Evolutionary conservation across 2,329 filamentous ascomycete species (phyloP).

Genomic region (Parafenestella ontariensis): DNA sequence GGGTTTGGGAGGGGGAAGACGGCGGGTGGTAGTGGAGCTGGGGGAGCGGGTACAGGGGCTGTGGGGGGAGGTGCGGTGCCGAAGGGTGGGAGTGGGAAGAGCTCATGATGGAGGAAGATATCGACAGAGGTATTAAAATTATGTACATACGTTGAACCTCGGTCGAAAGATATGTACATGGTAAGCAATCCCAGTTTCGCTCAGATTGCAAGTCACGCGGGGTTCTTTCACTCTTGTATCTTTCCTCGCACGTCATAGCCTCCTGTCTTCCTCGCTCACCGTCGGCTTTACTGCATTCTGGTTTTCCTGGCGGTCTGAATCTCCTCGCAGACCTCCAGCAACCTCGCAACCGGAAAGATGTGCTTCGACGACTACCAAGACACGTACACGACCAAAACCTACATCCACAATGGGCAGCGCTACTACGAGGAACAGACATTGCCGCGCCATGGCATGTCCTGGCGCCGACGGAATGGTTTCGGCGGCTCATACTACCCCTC

Average conservation of each 20-base stretch:
- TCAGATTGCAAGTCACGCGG: neutral
- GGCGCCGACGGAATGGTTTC: constrained; percentile 28
- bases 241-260: constrained; percentile 1
- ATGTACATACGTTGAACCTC: neutral
- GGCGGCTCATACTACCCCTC: constrained; percentile 37
- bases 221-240: neutral
- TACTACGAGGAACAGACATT: constrained; percentile 12
- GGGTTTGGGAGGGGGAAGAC: constrained; percentile 47
- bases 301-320: too few species aligned
- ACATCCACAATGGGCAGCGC: constrained; percentile 18
- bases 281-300: neutral
- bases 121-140: neutral
- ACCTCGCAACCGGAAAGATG: constrained; percentile 20
- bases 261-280: constrained; percentile 2
- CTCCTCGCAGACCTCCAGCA: neutral
- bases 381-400: constrained; percentile 22
- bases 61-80: constrained; percentile 40
- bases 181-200: neutral
- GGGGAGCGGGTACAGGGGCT: constrained; percentile 43
- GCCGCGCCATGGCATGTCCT: constrained; percentile 19
- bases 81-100: constrained; percentile 24
- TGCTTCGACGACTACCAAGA: constrained; percentile 33
- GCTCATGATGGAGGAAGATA: neutral
- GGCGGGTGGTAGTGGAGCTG: constrained; percentile 25
- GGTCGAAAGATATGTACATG: neutral